Percentiles rank a stretch among this genome's conserved stretches.
phyloP scores from a whole-genome alignment of 78 protist genomes.

The Protostelium mycophagum region DNA sequence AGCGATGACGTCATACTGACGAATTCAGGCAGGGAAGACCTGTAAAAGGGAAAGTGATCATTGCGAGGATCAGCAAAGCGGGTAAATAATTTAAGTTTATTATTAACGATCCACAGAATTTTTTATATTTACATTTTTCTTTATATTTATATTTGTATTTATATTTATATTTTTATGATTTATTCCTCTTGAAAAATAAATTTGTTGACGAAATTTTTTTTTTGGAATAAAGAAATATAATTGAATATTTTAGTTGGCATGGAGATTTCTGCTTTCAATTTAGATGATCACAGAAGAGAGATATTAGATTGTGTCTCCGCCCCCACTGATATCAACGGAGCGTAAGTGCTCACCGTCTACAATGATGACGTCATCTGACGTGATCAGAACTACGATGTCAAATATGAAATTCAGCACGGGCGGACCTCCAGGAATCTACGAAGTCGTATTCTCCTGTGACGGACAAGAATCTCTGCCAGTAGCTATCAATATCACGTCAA shows the following conservation, averaged over 20 bases:
- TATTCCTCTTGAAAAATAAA: too few species aligned
- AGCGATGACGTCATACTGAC: background rate
- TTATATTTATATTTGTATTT: too few species aligned
- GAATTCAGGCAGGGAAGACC: background rate
- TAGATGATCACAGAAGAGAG: background rate
- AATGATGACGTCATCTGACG: background rate
- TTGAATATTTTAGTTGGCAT: too few species aligned
- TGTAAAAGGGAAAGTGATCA: background rate
- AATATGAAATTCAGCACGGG: background rate
- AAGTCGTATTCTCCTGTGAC: background rate
- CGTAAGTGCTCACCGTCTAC: background rate
- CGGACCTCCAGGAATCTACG: background rate
- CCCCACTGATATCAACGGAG: background rate
- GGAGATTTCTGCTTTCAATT: too few species aligned
- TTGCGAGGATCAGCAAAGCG: background rate
- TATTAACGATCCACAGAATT: background rate
- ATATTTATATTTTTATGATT: too few species aligned
- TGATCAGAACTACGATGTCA: background rate
- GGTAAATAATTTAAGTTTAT: background rate
- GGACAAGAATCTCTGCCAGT: background rate
- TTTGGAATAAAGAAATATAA: too few species aligned
- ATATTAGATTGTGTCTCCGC: background rate
- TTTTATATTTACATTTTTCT: too few species aligned
- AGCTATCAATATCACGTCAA: background rate
- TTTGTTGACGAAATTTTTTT: too few species aligned